phyloP scores from a whole-genome alignment of 2,329 filamentous ascomycete species.

The Stachybotrys chartarum region DNA sequence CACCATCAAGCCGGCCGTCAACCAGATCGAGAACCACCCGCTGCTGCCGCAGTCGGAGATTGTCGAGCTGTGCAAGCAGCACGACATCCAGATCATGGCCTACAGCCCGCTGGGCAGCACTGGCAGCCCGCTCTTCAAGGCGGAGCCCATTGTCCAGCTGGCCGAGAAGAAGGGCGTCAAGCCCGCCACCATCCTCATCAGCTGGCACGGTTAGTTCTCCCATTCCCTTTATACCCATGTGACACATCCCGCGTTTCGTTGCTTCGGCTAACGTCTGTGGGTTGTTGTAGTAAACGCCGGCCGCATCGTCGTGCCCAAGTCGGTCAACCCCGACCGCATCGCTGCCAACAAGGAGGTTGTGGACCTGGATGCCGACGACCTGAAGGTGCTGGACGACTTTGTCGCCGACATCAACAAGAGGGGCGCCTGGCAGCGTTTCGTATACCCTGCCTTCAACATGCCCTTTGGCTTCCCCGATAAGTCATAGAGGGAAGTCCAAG shows the following conservation, averaged over 20 bases:
- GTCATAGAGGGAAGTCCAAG: constrained; percentile 13
- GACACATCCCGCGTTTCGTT: background rate
- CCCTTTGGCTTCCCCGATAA: constrained; percentile 70
- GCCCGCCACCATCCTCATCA: constrained; percentile 58
- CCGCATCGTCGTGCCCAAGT: constrained; percentile 67
- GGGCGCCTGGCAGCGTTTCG: constrained; percentile 51
- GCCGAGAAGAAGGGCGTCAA: constrained; percentile 56
- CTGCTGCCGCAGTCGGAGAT: constrained; percentile 65
- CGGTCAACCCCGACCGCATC: constrained; percentile 60
- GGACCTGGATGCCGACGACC: constrained; percentile 56
- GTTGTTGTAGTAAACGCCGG: constrained; percentile 52
- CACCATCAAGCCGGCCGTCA: constrained; percentile 55
- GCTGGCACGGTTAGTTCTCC: constrained; percentile 57
- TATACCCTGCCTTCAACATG: constrained; percentile 62
- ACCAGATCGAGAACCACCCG: constrained; percentile 71
- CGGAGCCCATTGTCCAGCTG: constrained; percentile 54
- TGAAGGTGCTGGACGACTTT: constrained; percentile 51
- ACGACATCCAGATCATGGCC: constrained; percentile 65
- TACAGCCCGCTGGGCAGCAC: constrained; percentile 63
- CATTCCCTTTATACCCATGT: background rate
- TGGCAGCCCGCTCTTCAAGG: constrained; percentile 56
- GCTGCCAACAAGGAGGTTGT: constrained; percentile 63
- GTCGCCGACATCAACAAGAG: constrained; percentile 40
- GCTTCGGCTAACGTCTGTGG: background rate
- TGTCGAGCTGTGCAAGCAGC: constrained; percentile 58